A percentile compares a stretch with the other conserved stretches of the same genome.
Conservation (phyloP, 116 monocot species). For the Posidonia oceanica region DNA sequence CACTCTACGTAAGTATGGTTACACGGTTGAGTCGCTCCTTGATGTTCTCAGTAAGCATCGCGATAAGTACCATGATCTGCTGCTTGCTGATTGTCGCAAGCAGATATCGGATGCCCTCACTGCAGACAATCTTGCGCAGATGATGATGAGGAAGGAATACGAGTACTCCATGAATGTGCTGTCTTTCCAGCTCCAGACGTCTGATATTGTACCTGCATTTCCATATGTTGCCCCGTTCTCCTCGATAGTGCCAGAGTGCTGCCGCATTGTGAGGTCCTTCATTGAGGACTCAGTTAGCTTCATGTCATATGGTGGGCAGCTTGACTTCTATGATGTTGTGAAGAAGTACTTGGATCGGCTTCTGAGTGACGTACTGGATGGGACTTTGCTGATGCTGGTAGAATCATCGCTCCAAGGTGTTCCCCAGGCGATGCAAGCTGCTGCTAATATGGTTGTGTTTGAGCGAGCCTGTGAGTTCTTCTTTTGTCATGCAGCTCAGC, state of each 20-base stretch:
- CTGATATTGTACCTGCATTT: conserved; percentile 83
- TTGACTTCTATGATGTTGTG: conserved; percentile 64
- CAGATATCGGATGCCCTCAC: conserved; percentile 75
- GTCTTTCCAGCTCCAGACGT: conserved; percentile 81
- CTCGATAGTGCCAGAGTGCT: conserved; percentile 75
- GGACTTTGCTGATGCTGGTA: conserved; percentile 47
- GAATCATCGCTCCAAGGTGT: conserved; percentile 47
- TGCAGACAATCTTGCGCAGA: conserved; percentile 75
- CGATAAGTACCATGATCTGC: conserved; percentile 96
- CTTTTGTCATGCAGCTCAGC: conserved; percentile 75
- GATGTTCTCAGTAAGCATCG: conserved; percentile 77
- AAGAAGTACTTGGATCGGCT: conserved; percentile 83
- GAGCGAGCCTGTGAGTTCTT: conserved; percentile 96
- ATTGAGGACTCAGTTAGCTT: conserved; percentile 92
- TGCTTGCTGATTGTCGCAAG: conserved; percentile 77
- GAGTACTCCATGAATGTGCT: conserved; percentile 98
- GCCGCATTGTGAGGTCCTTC: conserved; percentile 88
- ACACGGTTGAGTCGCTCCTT: conserved; percentile 66
- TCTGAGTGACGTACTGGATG: conserved; percentile 70
- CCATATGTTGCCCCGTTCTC: conserved; percentile 93
- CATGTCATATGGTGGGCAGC: conserved; percentile 85
- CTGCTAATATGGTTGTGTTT: conserved; percentile 86
- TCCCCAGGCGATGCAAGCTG: conserved; percentile 93
- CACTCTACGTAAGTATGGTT: conserved; percentile 76
- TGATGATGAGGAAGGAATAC: conserved; percentile 98